A percentile compares a stretch with the other conserved stretches of the same genome.
phyloP scores from a whole-genome alignment of 1,139 yeast species.

The Geotrichum cucujoidarum region DNA sequence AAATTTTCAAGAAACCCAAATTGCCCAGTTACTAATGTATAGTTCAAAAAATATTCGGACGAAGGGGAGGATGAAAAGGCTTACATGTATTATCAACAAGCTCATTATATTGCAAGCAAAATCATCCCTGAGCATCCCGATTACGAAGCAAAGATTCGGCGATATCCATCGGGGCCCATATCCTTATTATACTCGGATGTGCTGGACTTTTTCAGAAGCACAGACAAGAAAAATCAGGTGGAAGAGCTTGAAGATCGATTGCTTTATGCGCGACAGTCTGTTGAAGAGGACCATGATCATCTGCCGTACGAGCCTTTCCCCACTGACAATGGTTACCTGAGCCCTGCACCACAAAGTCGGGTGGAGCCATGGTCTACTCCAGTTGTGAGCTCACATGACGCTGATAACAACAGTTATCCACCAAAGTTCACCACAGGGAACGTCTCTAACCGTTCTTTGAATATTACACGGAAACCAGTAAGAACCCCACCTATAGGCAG shows the following conservation, averaged over 20 bases:
- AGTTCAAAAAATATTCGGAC: conserved; percentile 1
- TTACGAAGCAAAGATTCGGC: conserved; percentile 14
- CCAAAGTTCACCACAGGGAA: not conserved
- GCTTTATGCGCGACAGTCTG: not conserved
- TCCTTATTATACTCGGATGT: conserved; percentile 4
- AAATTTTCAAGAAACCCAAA: not conserved
- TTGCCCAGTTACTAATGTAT: not conserved
- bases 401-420: not conserved
- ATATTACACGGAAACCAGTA: not conserved
- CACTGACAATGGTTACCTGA: not conserved
- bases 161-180: conserved; percentile 8
- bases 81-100: conserved; percentile 16
- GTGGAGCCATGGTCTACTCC: not conserved
- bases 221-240: not conserved
- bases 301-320: not conserved
- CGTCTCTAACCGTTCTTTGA: not conserved
- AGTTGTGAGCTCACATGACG: no score
- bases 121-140: conserved; percentile 19
- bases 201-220: conserved; percentile 4
- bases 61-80: conserved; percentile 20
- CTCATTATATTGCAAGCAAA: conserved; percentile 16
- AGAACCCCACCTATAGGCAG: not conserved
- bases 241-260: conserved; percentile 8
- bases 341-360: not conserved
- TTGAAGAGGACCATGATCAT: not conserved